A percentile compares a stretch with the other conserved stretches of the same genome.
Conservation (phyloP, 1,139 yeast species). For the Debaryomycetaceae sp. region DNA sequence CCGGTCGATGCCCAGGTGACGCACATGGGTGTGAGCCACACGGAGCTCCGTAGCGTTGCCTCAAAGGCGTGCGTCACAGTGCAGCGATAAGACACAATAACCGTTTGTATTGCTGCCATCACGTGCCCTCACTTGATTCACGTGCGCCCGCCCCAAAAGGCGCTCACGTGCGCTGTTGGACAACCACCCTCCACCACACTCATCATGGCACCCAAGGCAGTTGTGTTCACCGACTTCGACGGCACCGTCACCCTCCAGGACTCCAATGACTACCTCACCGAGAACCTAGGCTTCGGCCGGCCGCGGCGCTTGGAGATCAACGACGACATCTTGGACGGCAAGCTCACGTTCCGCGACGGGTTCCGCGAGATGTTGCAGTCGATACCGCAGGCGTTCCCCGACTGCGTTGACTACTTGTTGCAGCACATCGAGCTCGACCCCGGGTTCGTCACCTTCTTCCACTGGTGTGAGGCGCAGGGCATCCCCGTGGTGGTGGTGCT, state of each 20-base stretch:
- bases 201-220: constrained; percentile 43
- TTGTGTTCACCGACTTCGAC: constrained; percentile 95
- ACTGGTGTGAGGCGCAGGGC: constrained; percentile 67
- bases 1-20: too few species aligned
- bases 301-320: constrained; percentile 64
- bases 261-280: constrained; percentile 88
- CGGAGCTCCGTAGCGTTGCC: too few species aligned
- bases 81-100: too few species aligned
- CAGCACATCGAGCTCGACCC: constrained; percentile 75
- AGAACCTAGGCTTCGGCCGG: constrained; percentile 80
- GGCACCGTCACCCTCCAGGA: constrained; percentile 93
- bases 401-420: constrained; percentile 68
- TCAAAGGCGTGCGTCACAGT: too few species aligned
- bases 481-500: constrained; percentile 81
- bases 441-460: constrained; percentile 77
- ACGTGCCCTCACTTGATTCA: too few species aligned
- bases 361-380: constrained; percentile 82
- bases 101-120: too few species aligned
- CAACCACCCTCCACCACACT: too few species aligned
- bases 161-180: too few species aligned
- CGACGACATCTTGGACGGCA: constrained; percentile 68
- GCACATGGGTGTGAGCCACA: too few species aligned
- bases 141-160: too few species aligned
- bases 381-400: constrained; percentile 68
- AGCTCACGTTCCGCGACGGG: constrained; percentile 71